phyloP scores from a whole-genome alignment of 495 filamentous ascomycete species.

The Penicillium egyptiacum region DNA sequence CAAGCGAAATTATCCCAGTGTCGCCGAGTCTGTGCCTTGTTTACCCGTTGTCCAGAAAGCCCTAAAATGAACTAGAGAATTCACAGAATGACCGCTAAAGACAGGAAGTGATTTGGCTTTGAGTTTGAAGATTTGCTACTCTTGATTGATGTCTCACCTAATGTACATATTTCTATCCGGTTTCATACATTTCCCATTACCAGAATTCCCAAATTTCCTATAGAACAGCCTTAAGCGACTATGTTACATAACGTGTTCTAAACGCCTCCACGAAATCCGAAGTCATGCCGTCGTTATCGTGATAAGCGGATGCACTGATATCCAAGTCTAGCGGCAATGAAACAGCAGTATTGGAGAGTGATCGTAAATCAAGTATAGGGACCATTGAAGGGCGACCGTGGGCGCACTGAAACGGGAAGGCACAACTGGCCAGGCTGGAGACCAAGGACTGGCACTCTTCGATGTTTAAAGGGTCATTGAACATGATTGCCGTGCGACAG shows the following conservation, averaged over 20 bases:
- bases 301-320: neutral
- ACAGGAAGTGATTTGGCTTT: neutral
- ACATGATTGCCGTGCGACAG: slow-evolving; percentile 94
- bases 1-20: neutral
- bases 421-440: slow-evolving; percentile 59
- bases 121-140: neutral
- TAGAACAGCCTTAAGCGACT: neutral
- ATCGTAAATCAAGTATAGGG: slow-evolving; percentile 62
- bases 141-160: neutral
- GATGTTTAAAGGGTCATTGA: slow-evolving; percentile 73
- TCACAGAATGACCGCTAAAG: neutral
- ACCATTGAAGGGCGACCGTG: slow-evolving; percentile 81
- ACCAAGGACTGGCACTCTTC: slow-evolving; percentile 69
- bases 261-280: slow-evolving; percentile 24
- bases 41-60: neutral
- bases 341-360: neutral
- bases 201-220: neutral
- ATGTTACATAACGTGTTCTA: slow-evolving; percentile 15
- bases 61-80: neutral
- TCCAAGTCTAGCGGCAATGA: neutral
- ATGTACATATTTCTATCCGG: neutral
- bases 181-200: neutral
- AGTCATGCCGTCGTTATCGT: slow-evolving; percentile 13
- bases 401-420: slow-evolving; percentile 91
- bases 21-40: neutral